Percentiles rank a stretch among this genome's conserved stretches.
Evolutionary conservation across 2,329 filamentous ascomycete genomes (phyloP).

Genomic region (Aspergillus sp.): DNA sequence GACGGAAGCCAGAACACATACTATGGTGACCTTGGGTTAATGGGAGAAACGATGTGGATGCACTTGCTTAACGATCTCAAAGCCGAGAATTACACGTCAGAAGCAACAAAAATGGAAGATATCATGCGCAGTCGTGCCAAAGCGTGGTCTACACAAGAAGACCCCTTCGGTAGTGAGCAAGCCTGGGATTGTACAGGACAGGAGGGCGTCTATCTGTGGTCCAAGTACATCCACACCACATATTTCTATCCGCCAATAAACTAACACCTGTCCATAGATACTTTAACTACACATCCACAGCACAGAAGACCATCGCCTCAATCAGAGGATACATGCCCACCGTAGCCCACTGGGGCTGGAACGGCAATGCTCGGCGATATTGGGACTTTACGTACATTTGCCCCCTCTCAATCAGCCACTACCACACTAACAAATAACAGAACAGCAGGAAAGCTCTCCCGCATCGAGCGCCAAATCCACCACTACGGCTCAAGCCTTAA

Average conservation of each 20-base stretch:
- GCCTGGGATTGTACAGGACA: conserved; percentile 65
- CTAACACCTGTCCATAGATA: conserved; percentile 32
- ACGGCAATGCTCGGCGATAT: conserved; percentile 62
- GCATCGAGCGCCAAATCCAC: conserved; percentile 56
- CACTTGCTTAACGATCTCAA: conserved; percentile 55
- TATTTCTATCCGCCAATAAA: too few species aligned
- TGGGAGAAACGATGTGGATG: conserved; percentile 62
- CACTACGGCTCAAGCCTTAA: conserved; percentile 64
- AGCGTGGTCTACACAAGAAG: conserved; percentile 53
- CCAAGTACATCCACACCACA: conserved; percentile 38
- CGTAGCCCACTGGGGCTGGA: conserved; percentile 64
- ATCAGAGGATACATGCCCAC: conserved; percentile 60
- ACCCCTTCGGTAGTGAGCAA: conserved; percentile 63
- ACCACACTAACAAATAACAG: conserved; percentile 2
- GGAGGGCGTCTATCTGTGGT: conserved; percentile 63
- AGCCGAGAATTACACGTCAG: conserved; percentile 46
- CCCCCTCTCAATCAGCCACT: too few species aligned
- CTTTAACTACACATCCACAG: conserved; percentile 52
- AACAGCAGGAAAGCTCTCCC: conserved; percentile 46
- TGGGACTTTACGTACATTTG: conserved; percentile 55
- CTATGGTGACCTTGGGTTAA: conserved; percentile 43
- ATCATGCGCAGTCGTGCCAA: conserved; percentile 54
- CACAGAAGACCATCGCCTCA: conserved; percentile 55
- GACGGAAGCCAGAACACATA: conserved; percentile 6
- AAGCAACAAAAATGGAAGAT: conserved; percentile 46